Evolutionary conservation across 495 filamentous ascomycete species (phyloP), one percentile per base, ranked within the genome.

Genomic region (Neurospora sp.): DNA sequence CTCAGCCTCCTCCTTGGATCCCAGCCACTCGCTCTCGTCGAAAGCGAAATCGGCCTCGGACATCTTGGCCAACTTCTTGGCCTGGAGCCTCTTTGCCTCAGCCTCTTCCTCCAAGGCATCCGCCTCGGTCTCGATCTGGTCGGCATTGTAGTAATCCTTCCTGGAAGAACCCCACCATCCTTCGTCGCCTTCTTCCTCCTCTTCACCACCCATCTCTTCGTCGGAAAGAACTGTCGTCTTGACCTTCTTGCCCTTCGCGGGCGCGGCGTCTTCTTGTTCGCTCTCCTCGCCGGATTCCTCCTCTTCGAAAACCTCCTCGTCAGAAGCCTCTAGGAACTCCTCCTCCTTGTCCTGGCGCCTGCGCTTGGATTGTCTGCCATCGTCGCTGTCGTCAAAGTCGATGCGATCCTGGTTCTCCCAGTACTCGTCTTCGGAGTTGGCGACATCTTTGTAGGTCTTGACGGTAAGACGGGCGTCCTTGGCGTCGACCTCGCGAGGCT

Each of bases 381-480:
- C 92, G 39, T 96, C 93, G 39, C 86, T 90, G 75, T 94, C 91
- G 66, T 96, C 93, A 37, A 99, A 85, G 77, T 96, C 81, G 71
- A 99, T 88, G 76, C 93, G 90, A 81, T 98, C 95, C 39, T 92
- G 88, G 72, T 92, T 89, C 46, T 92, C 83, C 77, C 92, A 91
- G 82, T 97, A 97, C 74, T 96, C 94, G 82, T 99, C 96, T 77
- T 96, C 93, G 2, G 93, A 95, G 78, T 96, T 90, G 77, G 94
- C 93, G 75, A 97, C 91, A 78, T 95, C 91, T 79, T 92, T 89
- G 83, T 91, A 94, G n/a, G 90, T 88, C 71, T 85, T 85, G 76
- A 93, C 86, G 27, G 88, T 84, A 66, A 91, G 81, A 74, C 88
- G 87, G 73, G 85, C 86, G 59, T 88, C 86, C 16, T 84, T 83